Percentiles rank a stretch among this genome's conserved stretches.
Evolutionary conservation across 139 green algal genomes (phyloP).

Genomic region (Spirogloea muscicola): DNA sequence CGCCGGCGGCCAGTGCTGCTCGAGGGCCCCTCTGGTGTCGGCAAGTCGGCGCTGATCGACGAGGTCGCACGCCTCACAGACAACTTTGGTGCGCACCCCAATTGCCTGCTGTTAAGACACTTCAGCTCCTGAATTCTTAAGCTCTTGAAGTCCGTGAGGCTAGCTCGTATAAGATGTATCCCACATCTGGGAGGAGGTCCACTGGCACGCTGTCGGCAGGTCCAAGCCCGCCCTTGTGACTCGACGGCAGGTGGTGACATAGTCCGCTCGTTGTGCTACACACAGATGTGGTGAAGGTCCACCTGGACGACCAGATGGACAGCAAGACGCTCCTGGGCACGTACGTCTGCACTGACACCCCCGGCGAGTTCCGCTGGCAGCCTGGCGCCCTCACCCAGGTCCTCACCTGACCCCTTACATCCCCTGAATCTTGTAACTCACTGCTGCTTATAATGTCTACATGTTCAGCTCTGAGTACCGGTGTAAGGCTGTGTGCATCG

Average conservation of each 20-base stretch:
- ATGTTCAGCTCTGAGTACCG: no score
- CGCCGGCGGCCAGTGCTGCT: conserved; percentile 74
- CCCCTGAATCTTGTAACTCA: no score
- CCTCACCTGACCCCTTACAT: no score
- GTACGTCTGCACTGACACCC: conserved; percentile 83
- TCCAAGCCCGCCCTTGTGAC: conserved; percentile 26
- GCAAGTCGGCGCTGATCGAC: conserved; percentile 78
- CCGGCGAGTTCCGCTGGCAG: conserved; percentile 94
- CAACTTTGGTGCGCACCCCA: conserved; percentile 53
- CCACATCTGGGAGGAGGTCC: no score
- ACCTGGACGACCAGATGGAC: conserved; percentile 96
- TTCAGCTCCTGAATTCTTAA: no score
- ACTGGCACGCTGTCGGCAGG: no score
- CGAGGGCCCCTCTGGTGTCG: conserved; percentile 78
- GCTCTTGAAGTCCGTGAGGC: no score
- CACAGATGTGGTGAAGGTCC: conserved; percentile 62
- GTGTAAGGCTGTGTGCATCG: no score
- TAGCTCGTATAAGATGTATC: no score
- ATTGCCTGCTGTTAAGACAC: conserved; percentile 5
- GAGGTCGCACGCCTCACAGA: conserved; percentile 72
- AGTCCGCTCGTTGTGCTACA: neutral
- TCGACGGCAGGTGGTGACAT: no score
- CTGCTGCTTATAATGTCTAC: no score
- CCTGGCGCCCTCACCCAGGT: conserved; percentile 80
- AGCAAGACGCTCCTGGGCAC: conserved; percentile 87